These are phyloP conservation scores for Aspergillus quadricinctus DNA, from an alignment of 2,329 filamentous ascomycete species.

Conservation along the genomic window DNA sequence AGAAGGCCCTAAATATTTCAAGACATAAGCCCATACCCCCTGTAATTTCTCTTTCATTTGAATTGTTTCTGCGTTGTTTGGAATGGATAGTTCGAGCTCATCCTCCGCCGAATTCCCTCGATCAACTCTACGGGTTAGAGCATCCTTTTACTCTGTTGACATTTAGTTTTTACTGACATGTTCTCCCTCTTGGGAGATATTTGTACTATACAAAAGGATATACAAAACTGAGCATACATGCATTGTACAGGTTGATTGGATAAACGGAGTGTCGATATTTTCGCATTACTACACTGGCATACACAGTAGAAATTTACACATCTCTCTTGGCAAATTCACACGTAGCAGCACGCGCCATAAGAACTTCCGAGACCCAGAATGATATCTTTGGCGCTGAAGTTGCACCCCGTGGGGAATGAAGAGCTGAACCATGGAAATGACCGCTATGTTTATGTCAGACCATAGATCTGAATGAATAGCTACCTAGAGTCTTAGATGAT, in stretches of 20 bases:
- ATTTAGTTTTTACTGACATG: background rate
- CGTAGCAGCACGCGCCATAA: background rate
- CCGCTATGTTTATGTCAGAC: background rate
- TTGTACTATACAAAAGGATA: background rate
- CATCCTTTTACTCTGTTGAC: background rate
- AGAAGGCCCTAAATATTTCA: constrained; percentile 64
- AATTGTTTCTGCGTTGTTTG: background rate
- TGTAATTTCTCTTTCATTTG: background rate
- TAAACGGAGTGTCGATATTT: background rate
- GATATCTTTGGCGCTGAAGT: background rate
- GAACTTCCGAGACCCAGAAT: background rate
- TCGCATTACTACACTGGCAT: background rate
- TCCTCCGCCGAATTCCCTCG: background rate
- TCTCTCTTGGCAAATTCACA: background rate
- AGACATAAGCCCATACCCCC: constrained; percentile 42
- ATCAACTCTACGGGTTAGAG: background rate
- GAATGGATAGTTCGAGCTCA: background rate
- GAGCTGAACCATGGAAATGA: background rate
- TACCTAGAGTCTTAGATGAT: no score
- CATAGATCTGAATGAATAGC: background rate
- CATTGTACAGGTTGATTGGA: background rate
- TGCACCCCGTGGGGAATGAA: background rate
- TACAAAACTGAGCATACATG: background rate
- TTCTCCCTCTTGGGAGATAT: background rate
- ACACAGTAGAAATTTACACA: background rate